Conservation (phyloP, 495 filamentous ascomycete species). For the Darksidea phi region DNA sequence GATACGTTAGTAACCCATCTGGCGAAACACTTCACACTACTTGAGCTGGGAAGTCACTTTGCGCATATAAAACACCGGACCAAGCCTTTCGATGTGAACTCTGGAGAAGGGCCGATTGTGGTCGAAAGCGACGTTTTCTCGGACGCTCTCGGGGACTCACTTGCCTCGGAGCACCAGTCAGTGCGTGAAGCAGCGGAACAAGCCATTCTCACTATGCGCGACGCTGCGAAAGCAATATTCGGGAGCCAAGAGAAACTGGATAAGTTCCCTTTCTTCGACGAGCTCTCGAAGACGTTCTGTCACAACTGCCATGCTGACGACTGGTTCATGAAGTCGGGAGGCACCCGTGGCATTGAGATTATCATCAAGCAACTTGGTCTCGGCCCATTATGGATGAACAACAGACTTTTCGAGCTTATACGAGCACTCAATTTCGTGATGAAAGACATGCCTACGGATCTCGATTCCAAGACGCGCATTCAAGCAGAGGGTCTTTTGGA, state of each 20-base stretch:
- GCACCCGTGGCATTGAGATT: constrained; percentile 82
- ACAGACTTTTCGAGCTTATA: constrained; percentile 78
- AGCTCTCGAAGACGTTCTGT: constrained; percentile 76
- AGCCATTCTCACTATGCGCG: constrained; percentile 71
- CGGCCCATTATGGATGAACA: constrained; percentile 77
- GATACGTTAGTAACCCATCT: constrained; percentile 71
- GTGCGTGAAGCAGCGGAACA: constrained; percentile 83
- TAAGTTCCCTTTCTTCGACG: constrained; percentile 75
- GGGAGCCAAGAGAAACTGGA: constrained; percentile 67
- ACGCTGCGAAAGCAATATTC: constrained; percentile 77
- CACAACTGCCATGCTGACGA: constrained; percentile 96
- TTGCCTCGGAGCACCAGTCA: constrained; percentile 75
- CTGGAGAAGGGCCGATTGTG: constrained; percentile 81
- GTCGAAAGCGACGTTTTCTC: constrained; percentile 83
- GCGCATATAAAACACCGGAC: constrained; percentile 68
- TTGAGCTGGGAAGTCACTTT: constrained; percentile 83
- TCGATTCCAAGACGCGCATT: constrained; percentile 79
- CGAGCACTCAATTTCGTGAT: constrained; percentile 89
- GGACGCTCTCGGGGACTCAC: constrained; percentile 80
- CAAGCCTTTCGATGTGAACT: constrained; percentile 75
- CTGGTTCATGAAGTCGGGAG: constrained; percentile 95
- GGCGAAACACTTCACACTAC: constrained; percentile 81
- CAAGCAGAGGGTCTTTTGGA: constrained; percentile 80
- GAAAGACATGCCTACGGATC: constrained; percentile 92
- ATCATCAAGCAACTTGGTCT: constrained; percentile 76